Base-by-base conservation (phyloP, 163 green algal species). In the Trebouxiophyceae sp. region DNA sequence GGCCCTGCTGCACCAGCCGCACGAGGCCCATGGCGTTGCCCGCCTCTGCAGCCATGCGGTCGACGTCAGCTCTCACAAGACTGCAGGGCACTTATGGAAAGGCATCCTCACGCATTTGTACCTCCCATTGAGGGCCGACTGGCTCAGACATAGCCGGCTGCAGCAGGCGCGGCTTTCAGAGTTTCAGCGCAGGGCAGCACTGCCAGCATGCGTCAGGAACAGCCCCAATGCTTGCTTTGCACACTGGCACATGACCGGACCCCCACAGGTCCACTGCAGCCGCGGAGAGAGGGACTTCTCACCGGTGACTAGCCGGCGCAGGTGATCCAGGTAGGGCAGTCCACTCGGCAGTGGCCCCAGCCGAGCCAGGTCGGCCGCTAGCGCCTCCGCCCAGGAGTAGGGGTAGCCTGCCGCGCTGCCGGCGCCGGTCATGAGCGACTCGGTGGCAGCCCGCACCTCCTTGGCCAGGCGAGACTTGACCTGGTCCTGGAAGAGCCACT, bases 11-110 rank as follows among this genome's bases (percentile, higher is more conserved):
- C 3, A 32, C 4, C 23, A 65, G 59, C 8, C 59, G 50, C 24
- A 69, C 63, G 16, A 69, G 56, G 31, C 33, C 63, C 33, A 69
- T 29, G 16, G 54, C 63, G 46, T 69, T 69, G 33, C 63, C 63
- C 1, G 63, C 39, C 63, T 63, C 63, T 69, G 63, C 63, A 50
- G 24, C n/a, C n/a, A n/a, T n/a, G n/a, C n/a, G n/a, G n/a, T n/a
- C n/a, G n/a, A n/a, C n/a, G n/a, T n/a, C n/a, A n/a, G n/a, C n/a
- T n/a, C n/a, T n/a, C n/a, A n/a, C n/a, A n/a, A n/a, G n/a, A n/a
- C n/a, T n/a, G n/a, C n/a, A n/a, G n/a, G n/a, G n/a, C n/a, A n/a
- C n/a, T n/a, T n/a, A n/a, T n/a, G n/a, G n/a, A n/a, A n/a, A n/a
- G n/a, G n/a, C n/a, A n/a, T n/a, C n/a, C n/a, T n/a, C n/a, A n/a